phyloP scores from a whole-genome alignment of 257 asterid genomes.

The Solanum medicagineum region DNA sequence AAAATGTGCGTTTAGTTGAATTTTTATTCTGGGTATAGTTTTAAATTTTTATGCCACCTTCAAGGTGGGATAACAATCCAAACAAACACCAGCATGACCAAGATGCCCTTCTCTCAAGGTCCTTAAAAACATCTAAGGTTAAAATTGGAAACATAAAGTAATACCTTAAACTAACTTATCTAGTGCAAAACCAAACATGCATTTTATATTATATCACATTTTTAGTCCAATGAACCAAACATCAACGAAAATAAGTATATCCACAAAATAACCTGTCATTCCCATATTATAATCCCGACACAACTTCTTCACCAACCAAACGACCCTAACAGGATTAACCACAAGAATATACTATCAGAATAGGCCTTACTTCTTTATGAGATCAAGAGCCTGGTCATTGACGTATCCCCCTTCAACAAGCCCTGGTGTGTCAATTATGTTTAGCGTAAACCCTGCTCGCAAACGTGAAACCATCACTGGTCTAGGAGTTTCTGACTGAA shows the following conservation, averaged over 20 bases:
- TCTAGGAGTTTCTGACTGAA: conserved; percentile 85
- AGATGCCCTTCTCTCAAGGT: not conserved
- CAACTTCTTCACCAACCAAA: not conserved
- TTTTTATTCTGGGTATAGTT: not conserved
- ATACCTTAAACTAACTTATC: not conserved
- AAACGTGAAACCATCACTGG: conserved; percentile 93
- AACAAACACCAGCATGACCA: not conserved
- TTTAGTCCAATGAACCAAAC: not conserved
- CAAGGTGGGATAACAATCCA: not conserved
- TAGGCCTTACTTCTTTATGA: conserved; percentile 59
- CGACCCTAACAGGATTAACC: not conserved
- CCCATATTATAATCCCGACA: not conserved
- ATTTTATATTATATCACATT: not conserved
- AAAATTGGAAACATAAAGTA: not conserved
- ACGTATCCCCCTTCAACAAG: conserved; percentile 93
- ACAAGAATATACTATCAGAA: not conserved
- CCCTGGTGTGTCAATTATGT: conserved; percentile 90
- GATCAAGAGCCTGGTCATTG: conserved; percentile 67
- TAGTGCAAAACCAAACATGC: not conserved
- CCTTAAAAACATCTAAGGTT: not conserved
- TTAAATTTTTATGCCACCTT: not conserved
- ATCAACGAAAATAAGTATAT: not conserved
- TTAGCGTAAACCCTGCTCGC: conserved; percentile 79
- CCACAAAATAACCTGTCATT: not conserved
- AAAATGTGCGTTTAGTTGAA: not conserved